phyloP scores from a whole-genome alignment of 495 filamentous ascomycete genomes.

The Penicillium paradoxum region DNA sequence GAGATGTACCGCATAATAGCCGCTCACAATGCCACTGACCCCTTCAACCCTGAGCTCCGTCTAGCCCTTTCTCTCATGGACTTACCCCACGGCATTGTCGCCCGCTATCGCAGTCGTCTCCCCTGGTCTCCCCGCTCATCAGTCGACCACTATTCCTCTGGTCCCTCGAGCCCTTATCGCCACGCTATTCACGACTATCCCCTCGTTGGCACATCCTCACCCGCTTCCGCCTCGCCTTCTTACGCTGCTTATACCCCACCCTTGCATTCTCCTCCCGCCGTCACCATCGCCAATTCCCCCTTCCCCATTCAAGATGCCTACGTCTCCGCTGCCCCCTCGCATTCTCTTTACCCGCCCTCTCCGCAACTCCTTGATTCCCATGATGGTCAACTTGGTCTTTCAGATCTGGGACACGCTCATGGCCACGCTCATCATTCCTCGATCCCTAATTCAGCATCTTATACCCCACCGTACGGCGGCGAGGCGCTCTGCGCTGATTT shows the following conservation, averaged over 20 bases:
- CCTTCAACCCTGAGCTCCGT: constrained; percentile 34
- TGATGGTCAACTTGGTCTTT: constrained; percentile 22
- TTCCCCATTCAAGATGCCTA: constrained; percentile 33
- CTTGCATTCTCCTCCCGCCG: constrained; percentile 38
- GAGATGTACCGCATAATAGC: constrained; percentile 61
- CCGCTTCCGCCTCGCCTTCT: constrained; percentile 36
- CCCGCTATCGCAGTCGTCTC: constrained; percentile 33
- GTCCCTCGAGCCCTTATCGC: constrained; percentile 37
- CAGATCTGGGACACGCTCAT: constrained; percentile 21
- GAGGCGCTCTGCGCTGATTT: constrained; percentile 29
- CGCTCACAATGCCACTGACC: constrained; percentile 29
- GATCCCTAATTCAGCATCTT: constrained; percentile 29
- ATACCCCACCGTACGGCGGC: constrained; percentile 31
- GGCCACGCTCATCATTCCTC: constrained; percentile 15
- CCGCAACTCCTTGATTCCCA: constrained; percentile 35
- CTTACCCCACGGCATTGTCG: constrained; percentile 32
- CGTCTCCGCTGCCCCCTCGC: constrained; percentile 28
- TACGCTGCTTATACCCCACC: constrained; percentile 41
- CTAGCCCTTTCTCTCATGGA: constrained; percentile 36
- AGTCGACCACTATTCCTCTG: constrained; percentile 35
- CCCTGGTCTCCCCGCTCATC: constrained; percentile 39
- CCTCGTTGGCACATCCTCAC: constrained; percentile 33
- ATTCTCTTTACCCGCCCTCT: constrained; percentile 34
- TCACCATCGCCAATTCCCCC: constrained; percentile 34
- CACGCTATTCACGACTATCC: constrained; percentile 33